Conservation (phyloP, 2,329 filamentous ascomycete species). For the Phialocephala sp. region DNA sequence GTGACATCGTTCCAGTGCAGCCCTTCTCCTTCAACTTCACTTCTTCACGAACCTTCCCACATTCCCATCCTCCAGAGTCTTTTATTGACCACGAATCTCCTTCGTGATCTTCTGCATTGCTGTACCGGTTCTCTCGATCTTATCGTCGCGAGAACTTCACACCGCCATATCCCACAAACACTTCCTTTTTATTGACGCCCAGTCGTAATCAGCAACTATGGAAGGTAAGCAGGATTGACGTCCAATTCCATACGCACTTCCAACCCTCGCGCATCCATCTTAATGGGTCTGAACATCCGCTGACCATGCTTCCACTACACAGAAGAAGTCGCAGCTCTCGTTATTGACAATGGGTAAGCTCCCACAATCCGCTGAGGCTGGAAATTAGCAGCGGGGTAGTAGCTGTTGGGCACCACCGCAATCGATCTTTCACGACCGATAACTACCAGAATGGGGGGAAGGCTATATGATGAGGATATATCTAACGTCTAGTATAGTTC, state of each 20-base stretch:
- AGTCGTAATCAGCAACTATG: constrained; percentile 46
- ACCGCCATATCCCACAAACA: constrained; percentile 40
- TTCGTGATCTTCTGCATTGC: constrained; percentile 39
- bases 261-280: constrained; percentile 29
- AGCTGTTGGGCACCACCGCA: constrained; percentile 25
- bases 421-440: constrained; percentile 21
- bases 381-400: constrained; percentile 38
- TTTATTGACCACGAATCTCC: constrained; percentile 39
- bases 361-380: constrained; percentile 42
- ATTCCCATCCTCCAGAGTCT: constrained; percentile 30
- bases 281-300: constrained; percentile 29
- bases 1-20: constrained; percentile 35
- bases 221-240: constrained; percentile 45
- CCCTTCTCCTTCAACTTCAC: constrained; percentile 28
- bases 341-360: constrained; percentile 99
- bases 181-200: constrained; percentile 40
- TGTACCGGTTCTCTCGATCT: constrained; percentile 34
- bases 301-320: constrained; percentile 46
- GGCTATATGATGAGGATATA: constrained; percentile 18
- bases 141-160: constrained; percentile 38
- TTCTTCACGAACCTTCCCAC: constrained; percentile 25
- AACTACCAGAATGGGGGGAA: constrained; percentile 22
- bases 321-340: constrained; percentile 99
- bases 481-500: constrained; percentile 67
- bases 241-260: constrained; percentile 14